Percentiles rank a stretch among this genome's conserved stretches.
These are phyloP conservation scores for Chaetomium sp. DNA, from an alignment of 2,329 filamentous ascomycete genomes.

Conservation along the genomic window DNA sequence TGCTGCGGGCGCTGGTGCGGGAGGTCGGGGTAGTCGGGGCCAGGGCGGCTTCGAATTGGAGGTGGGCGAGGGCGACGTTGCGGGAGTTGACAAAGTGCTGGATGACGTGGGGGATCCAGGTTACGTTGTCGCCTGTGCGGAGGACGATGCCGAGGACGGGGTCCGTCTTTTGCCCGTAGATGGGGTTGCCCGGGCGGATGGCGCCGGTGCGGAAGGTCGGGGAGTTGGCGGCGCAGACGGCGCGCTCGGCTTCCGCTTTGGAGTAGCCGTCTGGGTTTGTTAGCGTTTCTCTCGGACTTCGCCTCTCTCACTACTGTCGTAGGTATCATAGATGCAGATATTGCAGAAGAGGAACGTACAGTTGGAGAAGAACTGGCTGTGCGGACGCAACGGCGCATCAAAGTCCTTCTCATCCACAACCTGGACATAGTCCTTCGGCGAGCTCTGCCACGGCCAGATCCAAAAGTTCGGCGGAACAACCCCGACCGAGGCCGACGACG, in stretches of 20 bases:
- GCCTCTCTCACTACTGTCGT: not conserved
- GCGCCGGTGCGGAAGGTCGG: conserved; percentile 44
- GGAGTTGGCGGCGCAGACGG: conserved; percentile 41
- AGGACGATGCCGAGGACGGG: conserved; percentile 36
- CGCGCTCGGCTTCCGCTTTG: conserved; percentile 45
- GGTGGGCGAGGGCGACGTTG: conserved; percentile 49
- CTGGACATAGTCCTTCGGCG: conserved; percentile 38
- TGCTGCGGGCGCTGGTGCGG: conserved; percentile 20
- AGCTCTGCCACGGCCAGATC: conserved; percentile 37
- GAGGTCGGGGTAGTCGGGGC: conserved; percentile 12
- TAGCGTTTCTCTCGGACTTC: not conserved
- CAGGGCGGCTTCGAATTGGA: conserved; percentile 47
- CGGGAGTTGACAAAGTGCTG: conserved; percentile 45
- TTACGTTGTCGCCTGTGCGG: conserved; percentile 31
- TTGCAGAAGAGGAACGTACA: conserved; percentile 23
- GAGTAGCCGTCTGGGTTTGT: conserved; percentile 36
- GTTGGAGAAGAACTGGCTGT: conserved; percentile 41
- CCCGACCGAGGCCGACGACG: conserved; percentile 44
- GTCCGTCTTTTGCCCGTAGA: conserved; percentile 45
- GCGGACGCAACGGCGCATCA: conserved; percentile 31
- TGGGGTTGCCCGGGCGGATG: conserved; percentile 47
- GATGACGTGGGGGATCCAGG: conserved; percentile 39
- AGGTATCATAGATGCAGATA: not conserved
- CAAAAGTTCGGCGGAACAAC: conserved; percentile 38
- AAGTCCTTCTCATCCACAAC: conserved; percentile 41